These are phyloP conservation scores for Xylaria grammica DNA, from an alignment of 495 filamentous ascomycete species.

Conservation along the genomic window DNA sequence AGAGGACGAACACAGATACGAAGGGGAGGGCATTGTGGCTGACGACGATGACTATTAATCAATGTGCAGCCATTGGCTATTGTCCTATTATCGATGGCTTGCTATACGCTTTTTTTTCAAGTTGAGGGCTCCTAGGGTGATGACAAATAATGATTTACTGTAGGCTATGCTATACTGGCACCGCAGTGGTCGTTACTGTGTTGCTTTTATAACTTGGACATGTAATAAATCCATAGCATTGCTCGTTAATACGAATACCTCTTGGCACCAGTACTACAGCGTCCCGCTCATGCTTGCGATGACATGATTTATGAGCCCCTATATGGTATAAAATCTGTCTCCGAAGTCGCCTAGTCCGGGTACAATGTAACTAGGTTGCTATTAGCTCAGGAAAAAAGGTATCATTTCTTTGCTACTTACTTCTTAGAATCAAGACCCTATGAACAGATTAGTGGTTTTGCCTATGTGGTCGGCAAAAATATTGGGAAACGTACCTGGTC, in stretches of 20 bases:
- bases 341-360: conserved; percentile 97
- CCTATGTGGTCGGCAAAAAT: background rate
- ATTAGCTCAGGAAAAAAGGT: conserved; percentile 29
- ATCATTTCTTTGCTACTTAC: conserved; percentile 54
- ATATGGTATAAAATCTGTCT: conserved; percentile 95
- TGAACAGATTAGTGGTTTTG: conserved; percentile 33
- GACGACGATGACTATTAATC: conserved; percentile 51
- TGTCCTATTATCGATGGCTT: background rate
- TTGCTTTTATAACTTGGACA: background rate
- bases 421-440: conserved; percentile 93
- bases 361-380: conserved; percentile 79
- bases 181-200: background rate
- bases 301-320: background rate
- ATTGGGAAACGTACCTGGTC: conserved; percentile 62
- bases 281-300: background rate
- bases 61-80: background rate
- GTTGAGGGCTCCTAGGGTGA: background rate
- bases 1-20: conserved; percentile 49
- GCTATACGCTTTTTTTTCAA: background rate
- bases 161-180: background rate
- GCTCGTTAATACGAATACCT: background rate
- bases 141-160: background rate
- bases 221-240: background rate
- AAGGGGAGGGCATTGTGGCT: conserved; percentile 46
- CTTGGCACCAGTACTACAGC: conserved; percentile 1